These are phyloP conservation scores for Celoporthe dispersa DNA, from an alignment of 2,329 filamentous ascomycete species.

Conservation along the genomic window DNA sequence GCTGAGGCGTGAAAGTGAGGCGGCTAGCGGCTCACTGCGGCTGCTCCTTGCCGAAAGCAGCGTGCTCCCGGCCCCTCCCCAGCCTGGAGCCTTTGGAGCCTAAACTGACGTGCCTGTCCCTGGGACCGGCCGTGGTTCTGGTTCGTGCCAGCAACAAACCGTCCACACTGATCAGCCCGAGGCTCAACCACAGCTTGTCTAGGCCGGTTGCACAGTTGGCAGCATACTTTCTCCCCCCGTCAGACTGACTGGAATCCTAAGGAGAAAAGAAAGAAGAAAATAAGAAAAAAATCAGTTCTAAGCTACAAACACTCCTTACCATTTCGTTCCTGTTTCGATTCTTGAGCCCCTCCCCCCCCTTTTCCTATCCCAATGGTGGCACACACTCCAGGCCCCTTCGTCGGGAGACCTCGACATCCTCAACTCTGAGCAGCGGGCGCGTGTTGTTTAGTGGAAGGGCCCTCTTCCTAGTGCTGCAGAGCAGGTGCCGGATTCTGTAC, in stretches of 20 bases:
- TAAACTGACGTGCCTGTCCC: neutral
- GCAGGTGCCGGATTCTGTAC: conserved; percentile 5
- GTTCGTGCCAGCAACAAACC: neutral
- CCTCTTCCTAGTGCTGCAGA: neutral
- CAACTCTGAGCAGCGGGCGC: neutral
- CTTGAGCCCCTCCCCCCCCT: neutral
- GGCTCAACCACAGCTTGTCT: conserved; percentile 10
- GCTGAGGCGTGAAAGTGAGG: neutral
- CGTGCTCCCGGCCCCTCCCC: neutral
- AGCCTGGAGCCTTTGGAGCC: neutral
- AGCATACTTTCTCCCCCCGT: neutral
- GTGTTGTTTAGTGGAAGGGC: neutral
- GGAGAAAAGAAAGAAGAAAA: no score
- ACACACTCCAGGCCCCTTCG: neutral
- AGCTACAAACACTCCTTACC: neutral
- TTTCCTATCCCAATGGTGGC: neutral
- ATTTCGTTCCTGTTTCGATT: neutral
- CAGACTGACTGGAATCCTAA: neutral
- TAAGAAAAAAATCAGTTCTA: neutral
- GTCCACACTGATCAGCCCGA: conserved; percentile 3
- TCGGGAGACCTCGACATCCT: conserved; percentile 11
- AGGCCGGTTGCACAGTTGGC: neutral
- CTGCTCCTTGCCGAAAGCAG: neutral
- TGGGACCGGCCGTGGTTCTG: neutral
- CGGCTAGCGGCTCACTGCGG: neutral